Evolutionary conservation across 2,329 filamentous ascomycete species (phyloP).

Genomic region (Colletotrichum tamarilloi): DNA sequence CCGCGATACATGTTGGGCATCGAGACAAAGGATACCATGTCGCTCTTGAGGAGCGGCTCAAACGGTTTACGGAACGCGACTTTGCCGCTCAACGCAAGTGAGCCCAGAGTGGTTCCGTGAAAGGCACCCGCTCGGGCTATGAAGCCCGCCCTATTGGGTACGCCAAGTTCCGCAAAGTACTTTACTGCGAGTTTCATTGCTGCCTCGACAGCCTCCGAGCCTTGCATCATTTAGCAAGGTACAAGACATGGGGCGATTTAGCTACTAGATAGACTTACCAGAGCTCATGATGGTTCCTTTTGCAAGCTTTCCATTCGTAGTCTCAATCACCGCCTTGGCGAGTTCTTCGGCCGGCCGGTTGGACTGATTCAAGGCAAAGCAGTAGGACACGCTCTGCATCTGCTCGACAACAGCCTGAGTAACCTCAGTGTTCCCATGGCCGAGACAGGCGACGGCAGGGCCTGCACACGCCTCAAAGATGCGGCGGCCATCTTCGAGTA

Average conservation of each 20-base stretch:
- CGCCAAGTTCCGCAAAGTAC: slow-evolving; percentile 54
- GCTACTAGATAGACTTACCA: slow-evolving; percentile 46
- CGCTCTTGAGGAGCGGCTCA: neutral
- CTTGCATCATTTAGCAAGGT: slow-evolving; percentile 24
- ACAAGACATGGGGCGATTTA: slow-evolving; percentile 5
- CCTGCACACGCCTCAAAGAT: slow-evolving; percentile 49
- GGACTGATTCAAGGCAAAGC: slow-evolving; percentile 44
- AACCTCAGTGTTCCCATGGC: slow-evolving; percentile 42
- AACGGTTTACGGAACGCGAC: neutral
- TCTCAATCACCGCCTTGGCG: slow-evolving; percentile 48
- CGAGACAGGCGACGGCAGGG: slow-evolving; percentile 46
- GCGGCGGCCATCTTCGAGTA: slow-evolving; percentile 44
- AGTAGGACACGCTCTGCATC: slow-evolving; percentile 40
- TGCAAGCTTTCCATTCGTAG: neutral
- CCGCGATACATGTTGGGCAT: neutral
- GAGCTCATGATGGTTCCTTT: slow-evolving; percentile 47
- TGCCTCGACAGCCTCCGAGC: slow-evolving; percentile 54
- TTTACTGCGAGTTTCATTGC: slow-evolving; percentile 60
- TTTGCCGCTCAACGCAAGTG: slow-evolving; percentile 47
- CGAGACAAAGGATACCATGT: neutral
- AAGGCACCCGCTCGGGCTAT: slow-evolving; percentile 57
- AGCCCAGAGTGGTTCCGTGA: slow-evolving; percentile 61
- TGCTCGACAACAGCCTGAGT: slow-evolving; percentile 42
- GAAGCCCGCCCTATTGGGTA: slow-evolving; percentile 50
- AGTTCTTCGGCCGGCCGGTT: slow-evolving; percentile 54